Conservation (phyloP, 805 yeast genomes). For the Wickerhamomyces mucosus region DNA sequence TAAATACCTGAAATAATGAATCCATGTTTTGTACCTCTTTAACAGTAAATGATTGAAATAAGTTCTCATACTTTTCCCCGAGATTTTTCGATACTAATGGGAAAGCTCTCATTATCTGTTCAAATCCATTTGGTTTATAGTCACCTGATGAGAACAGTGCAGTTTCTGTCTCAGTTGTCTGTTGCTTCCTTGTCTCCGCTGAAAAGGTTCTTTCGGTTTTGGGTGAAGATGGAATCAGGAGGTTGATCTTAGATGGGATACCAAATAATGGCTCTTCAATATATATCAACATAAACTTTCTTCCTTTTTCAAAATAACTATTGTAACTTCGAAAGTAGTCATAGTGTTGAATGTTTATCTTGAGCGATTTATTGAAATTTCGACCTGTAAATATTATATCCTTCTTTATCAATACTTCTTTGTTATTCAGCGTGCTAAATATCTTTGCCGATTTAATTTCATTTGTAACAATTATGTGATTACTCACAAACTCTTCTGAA, state of each 20-base stretch:
- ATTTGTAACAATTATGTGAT: constrained; percentile 45
- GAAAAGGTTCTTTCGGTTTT: constrained; percentile 1
- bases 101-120: constrained; percentile 28
- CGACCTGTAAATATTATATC: constrained; percentile 45
- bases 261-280: constrained; percentile 51
- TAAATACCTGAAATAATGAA: constrained; percentile 18
- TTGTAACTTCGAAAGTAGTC: constrained; percentile 42
- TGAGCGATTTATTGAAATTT: constrained; percentile 42
- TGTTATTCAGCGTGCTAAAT: constrained; percentile 45
- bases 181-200: constrained; percentile 1
- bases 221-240: constrained; percentile 4
- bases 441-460: constrained; percentile 22
- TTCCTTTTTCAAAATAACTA: constrained; percentile 48
- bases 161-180: constrained; percentile 1
- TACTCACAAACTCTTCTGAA: constrained; percentile 48
- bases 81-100: constrained; percentile 29
- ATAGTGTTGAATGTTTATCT: constrained; percentile 33
- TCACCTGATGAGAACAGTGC: background rate
- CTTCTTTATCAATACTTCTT: constrained; percentile 45
- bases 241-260: constrained; percentile 8
- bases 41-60: constrained; percentile 31
- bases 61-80: constrained; percentile 28
- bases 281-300: constrained; percentile 44
- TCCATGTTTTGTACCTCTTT: constrained; percentile 20
- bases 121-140: constrained; percentile 21